Conservation (phyloP, 768 basidiomycete genomes). For the Saitozyma podzolica region DNA sequence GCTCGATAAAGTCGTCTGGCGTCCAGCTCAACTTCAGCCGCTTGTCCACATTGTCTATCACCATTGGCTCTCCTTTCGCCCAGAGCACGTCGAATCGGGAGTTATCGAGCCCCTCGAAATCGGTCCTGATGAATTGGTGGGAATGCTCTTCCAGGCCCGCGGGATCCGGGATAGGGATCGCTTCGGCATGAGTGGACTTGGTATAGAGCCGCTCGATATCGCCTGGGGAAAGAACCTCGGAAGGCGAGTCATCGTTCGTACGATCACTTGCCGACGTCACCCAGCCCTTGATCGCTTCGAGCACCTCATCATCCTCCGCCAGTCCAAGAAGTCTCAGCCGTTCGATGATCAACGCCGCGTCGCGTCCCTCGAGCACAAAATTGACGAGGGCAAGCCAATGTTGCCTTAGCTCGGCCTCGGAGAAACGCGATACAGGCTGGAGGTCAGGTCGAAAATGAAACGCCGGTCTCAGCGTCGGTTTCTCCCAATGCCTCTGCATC, state of each 20-base stretch:
- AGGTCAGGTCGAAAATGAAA: conserved; percentile 55
- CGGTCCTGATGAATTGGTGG: conserved; percentile 58
- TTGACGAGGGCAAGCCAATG: conserved; percentile 71
- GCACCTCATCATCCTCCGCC: conserved; percentile 2
- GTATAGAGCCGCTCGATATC: conserved; percentile 18
- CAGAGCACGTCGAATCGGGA: conserved; percentile 69
- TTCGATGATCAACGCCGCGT: conserved; percentile 14
- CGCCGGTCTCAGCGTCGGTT: neutral
- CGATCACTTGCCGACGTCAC: neutral
- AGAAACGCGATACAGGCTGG: conserved; percentile 77
- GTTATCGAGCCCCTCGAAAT: conserved; percentile 60
- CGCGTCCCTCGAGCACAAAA: conserved; percentile 52
- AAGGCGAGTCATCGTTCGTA: neutral
- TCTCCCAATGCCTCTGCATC: neutral
- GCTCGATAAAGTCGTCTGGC: conserved; percentile 73
- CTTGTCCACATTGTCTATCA: conserved; percentile 67
- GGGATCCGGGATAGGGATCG: conserved; percentile 33
- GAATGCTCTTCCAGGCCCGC: conserved; percentile 54
- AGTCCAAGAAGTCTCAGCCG: conserved; percentile 7
- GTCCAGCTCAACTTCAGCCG: conserved; percentile 74
- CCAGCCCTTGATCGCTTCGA: conserved; percentile 6
- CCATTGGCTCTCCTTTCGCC: conserved; percentile 71
- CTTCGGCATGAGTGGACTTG: conserved; percentile 20
- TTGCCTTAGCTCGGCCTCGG: conserved; percentile 62
- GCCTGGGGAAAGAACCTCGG: conserved; percentile 1